Evolutionary conservation across 2,329 filamentous ascomycete genomes (phyloP), one percentile per base, ranked within the genome.

Genomic region (Clonostachys rosea): DNA sequence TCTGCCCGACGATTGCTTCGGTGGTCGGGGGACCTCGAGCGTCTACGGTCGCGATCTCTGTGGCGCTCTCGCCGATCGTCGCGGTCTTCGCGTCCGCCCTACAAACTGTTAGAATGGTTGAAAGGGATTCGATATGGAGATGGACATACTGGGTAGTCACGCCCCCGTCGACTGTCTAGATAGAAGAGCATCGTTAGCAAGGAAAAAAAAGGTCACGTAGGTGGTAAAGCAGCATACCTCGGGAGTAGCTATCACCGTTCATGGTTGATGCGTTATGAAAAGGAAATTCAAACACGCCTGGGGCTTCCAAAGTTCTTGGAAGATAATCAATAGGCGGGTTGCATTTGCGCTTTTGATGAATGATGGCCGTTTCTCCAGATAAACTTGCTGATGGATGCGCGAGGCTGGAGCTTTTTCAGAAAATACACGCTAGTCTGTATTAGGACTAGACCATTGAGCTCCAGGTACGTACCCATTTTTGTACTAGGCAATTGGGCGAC

Each of bases 1-100:
- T 94, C 87, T 56, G 87, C 87, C 57, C 89, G 84, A 49, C 85
- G 79, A 55, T 82, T 74, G 59, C 81, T 59, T 50, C 70, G 78
- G 61, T 89, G 84, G 58, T 87, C 84, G 49, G 91, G 91, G 16
- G 92, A 97, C 63, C 92, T 84, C 51, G 91, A 96, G 54, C 92
- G 87, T 69, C 91, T 80, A 60, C 86, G 78, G 47, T 83, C 81
- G 55, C 79, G 67, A 53, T 69, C 63, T 54, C 69, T 63, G 42
- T 71, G 68, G 49, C 71, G 62, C 46, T 66, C 55, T 47, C 61
- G 66, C 45, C 65, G 62, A 44, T 62, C 59, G 45, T 70, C 68
- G 36, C 60, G 57, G 45, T 64, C 61, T 39, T 67, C 43, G 40
- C 45, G 43, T 30, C 51, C 47, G 8, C 48, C 45, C 49, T 50